phyloP scores from a whole-genome alignment of 2,329 filamentous ascomycete genomes.

The Colletotrichum sp. region DNA sequence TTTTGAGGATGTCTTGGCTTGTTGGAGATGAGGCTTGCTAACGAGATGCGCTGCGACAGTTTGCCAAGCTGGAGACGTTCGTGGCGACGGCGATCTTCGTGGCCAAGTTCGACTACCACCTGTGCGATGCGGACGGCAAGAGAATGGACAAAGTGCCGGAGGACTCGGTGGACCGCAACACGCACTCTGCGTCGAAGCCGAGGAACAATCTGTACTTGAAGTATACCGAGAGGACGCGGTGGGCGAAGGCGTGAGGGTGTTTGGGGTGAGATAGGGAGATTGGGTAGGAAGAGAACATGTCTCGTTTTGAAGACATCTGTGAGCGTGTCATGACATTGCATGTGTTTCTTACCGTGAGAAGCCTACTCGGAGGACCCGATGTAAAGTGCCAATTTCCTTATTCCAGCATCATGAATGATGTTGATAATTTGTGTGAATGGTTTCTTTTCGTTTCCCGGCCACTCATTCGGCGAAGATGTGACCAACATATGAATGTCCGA shows the following conservation, averaged over 20 bases:
- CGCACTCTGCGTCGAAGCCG: slow-evolving; percentile 43
- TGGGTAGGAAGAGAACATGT: not conserved
- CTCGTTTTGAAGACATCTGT: not conserved
- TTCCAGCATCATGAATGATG: rapidly evolving
- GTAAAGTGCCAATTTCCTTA: not conserved
- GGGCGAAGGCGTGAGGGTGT: not conserved
- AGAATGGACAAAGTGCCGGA: slow-evolving; percentile 28
- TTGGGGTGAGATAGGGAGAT: not conserved
- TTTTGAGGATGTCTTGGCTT: not conserved
- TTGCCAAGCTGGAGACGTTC: slow-evolving; percentile 59
- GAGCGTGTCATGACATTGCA: not conserved
- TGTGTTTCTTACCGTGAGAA: not conserved
- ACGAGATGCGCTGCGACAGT: slow-evolving; percentile 28
- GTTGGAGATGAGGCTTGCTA: not conserved
- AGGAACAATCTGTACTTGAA: slow-evolving; percentile 36
- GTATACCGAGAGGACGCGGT: slow-evolving; percentile 28
- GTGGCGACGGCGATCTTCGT: slow-evolving; percentile 55
- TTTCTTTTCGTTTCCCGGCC: not conserved
- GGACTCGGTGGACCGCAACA: slow-evolving; percentile 35
- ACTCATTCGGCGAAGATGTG: not conserved
- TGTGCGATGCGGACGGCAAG: slow-evolving; percentile 44
- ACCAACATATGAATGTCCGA: not conserved
- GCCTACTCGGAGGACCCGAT: not conserved
- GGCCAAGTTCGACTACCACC: slow-evolving; percentile 51
- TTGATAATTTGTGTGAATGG: not conserved